Conservation (phyloP, 179 eudicot genomes). For the Nepenthes alata region DNA sequence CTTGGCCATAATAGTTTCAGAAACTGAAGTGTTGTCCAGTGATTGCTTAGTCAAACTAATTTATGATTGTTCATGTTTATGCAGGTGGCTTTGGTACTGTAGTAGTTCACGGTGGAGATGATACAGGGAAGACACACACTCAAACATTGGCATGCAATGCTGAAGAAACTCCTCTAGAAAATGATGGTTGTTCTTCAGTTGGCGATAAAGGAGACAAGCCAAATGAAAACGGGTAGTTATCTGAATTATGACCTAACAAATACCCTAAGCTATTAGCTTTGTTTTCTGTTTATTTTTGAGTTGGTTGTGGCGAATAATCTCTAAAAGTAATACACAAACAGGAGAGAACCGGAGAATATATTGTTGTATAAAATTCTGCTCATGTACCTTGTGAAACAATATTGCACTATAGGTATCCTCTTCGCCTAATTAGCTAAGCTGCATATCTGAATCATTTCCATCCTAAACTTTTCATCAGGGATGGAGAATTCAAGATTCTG, state of each 20-base stretch:
- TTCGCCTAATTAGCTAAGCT: too few relatives aligned
- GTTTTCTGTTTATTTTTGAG: too few relatives aligned
- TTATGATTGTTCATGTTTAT: conserved; percentile 6
- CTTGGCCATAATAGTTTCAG: too few relatives aligned
- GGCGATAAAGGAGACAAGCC: conserved; percentile 28
- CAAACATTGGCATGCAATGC: conserved; percentile 10
- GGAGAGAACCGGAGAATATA: too few relatives aligned
- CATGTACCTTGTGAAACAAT: too few relatives aligned
- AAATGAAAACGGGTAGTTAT: conserved; percentile 20
- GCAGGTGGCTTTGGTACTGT: conserved; percentile 89
- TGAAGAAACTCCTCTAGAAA: conserved; percentile 23
- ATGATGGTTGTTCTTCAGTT: conserved; percentile 23
- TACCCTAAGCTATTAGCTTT: not conserved
- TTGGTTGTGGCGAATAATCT: too few relatives aligned
- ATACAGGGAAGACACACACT: conserved; percentile 25
- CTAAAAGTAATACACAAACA: too few relatives aligned
- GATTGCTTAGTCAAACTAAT: not conserved
- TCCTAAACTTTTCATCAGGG: too few relatives aligned
- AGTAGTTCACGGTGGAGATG: conserved; percentile 60
- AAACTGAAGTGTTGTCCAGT: not conserved
- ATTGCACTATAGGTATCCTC: too few relatives aligned
- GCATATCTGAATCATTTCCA: too few relatives aligned
- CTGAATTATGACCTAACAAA: not conserved
- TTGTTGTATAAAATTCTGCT: too few relatives aligned
- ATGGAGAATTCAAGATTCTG: too few relatives aligned